A percentile compares a stretch with the other conserved stretches of the same genome.
Conservation (phyloP, 495 filamentous ascomycete genomes). For the Daldinia childiae region DNA sequence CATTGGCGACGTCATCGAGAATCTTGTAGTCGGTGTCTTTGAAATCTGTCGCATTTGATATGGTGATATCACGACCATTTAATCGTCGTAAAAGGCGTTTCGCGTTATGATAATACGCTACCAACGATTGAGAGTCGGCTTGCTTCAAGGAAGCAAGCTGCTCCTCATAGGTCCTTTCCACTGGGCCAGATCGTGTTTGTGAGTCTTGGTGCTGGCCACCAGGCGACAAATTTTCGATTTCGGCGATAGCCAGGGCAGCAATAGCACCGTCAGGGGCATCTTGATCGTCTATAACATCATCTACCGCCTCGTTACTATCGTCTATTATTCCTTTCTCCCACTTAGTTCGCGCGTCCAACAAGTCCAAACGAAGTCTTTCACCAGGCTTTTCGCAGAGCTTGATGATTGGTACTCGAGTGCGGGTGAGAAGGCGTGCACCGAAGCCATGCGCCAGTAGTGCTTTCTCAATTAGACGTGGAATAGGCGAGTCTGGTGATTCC, state of each 20-base stretch:
- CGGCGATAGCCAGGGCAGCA: neutral
- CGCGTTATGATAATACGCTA: slow-evolving; percentile 53
- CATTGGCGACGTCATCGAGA: slow-evolving; percentile 57
- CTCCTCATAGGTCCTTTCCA: slow-evolving; percentile 39
- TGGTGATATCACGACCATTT: slow-evolving; percentile 57
- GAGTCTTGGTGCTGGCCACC: slow-evolving; percentile 10
- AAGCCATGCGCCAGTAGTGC: slow-evolving; percentile 73
- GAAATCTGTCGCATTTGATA: slow-evolving; percentile 50
- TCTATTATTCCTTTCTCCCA: slow-evolving; percentile 63
- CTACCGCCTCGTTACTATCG: slow-evolving; percentile 51
- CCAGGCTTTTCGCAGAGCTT: slow-evolving; percentile 78
- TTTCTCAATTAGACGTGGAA: slow-evolving; percentile 73
- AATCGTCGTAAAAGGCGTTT: slow-evolving; percentile 58
- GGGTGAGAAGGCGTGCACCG: slow-evolving; percentile 73
- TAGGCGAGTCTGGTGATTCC: slow-evolving; percentile 61
- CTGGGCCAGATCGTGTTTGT: slow-evolving; percentile 2
- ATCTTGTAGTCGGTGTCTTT: slow-evolving; percentile 50
- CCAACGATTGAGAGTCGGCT: slow-evolving; percentile 48
- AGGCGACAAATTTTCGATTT: neutral
- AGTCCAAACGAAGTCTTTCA: slow-evolving; percentile 56
- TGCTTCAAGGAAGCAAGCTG: slow-evolving; percentile 52
- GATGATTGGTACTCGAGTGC: slow-evolving; percentile 82
- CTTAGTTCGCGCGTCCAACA: slow-evolving; percentile 66
- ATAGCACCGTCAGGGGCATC: slow-evolving; percentile 22
- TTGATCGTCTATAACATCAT: slow-evolving; percentile 51